Base-by-base conservation (phyloP, 2,329 filamentous ascomycete species). In the Cladosporium sp. region DNA sequence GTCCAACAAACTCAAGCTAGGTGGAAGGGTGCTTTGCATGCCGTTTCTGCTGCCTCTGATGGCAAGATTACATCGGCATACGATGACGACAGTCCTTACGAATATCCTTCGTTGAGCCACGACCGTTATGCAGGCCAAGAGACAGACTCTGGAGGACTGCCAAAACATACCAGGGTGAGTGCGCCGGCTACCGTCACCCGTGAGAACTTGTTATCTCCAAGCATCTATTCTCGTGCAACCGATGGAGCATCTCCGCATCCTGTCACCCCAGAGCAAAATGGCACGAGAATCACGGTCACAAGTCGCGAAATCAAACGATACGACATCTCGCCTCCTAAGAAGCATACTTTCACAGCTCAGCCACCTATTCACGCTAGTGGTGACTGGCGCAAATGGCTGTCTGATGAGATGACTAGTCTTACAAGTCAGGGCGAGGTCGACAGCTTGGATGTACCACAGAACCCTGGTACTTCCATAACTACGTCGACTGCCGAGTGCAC, bases 311-410 rank as follows among this genome's bases (percentile, higher is more conserved):
- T 82, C 14, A 78, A 78, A 55, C 80, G 78, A 62, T 81, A 81
- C 65, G 73, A 78, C 16, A 73, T 78, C 31, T 75, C 75, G 7
- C 71, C 72, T 7, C 60, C 69, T 12, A 75, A 74, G 66, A 28
- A 44, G 4, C 26, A 18, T 7, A 23, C 10, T 21, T 52, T 44
- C 46, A 12, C 61, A 21, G 58, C 58, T 33, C 53, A 64, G 28
- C 14, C 68, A 68, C 29, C 75, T 69, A 14, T 68, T 68, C 26
- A 74, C 69, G 60, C 77, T 71, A 82, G 81, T 69, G 72, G 73
- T 33, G 81, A 83, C 44, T 83, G 81, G 81, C 80, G 78, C 37
- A 75, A 75, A 12, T 83, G 81, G 81, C 70, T 83, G 2, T 80
- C 78, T 2, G 77, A 79, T 60, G 80, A 83, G 67, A 76, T 82